Percentiles rank a stretch among this genome's conserved stretches.
These are phyloP conservation scores for Penicillium desertorum DNA, from an alignment of 495 filamentous ascomycete species.

Conservation along the genomic window DNA sequence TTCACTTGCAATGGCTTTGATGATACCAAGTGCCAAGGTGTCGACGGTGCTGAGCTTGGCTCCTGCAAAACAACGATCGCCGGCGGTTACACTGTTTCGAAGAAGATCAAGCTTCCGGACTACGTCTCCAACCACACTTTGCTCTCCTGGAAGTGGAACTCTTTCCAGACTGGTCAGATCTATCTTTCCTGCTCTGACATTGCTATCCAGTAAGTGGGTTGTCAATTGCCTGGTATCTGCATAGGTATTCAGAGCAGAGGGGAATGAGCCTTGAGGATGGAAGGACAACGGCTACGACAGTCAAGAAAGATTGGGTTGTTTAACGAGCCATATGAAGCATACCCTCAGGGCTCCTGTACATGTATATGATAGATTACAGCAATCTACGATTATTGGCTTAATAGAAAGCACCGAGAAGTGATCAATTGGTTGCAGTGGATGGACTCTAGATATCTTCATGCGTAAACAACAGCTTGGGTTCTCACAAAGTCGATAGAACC, in stretches of 20 bases:
- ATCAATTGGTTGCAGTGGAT: background rate
- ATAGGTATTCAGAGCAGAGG: background rate
- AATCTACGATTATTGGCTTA: background rate
- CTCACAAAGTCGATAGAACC: background rate
- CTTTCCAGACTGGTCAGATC: slow-evolving; percentile 55
- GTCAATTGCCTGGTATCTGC: background rate
- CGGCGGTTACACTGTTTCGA: slow-evolving; percentile 55
- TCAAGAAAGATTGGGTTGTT: background rate
- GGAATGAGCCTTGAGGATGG: background rate
- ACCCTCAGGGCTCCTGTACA: background rate
- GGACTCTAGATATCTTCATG: background rate
- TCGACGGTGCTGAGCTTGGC: slow-evolving; percentile 44
- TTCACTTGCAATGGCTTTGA: slow-evolving; percentile 52
- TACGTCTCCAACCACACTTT: slow-evolving; percentile 50
- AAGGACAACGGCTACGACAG: background rate
- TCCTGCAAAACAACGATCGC: slow-evolving; percentile 54
- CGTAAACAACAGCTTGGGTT: background rate
- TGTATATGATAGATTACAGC: background rate
- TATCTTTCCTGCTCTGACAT: slow-evolving; percentile 58
- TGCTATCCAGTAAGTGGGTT: slow-evolving; percentile 33
- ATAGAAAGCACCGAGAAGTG: background rate
- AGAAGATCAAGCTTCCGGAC: slow-evolving; percentile 53
- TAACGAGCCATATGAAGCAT: background rate
- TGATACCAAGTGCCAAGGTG: slow-evolving; percentile 49
- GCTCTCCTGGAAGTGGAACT: slow-evolving; percentile 57